phyloP scores from a whole-genome alignment of 768 basidiomycete genomes.

The Naganishia randhawae region DNA sequence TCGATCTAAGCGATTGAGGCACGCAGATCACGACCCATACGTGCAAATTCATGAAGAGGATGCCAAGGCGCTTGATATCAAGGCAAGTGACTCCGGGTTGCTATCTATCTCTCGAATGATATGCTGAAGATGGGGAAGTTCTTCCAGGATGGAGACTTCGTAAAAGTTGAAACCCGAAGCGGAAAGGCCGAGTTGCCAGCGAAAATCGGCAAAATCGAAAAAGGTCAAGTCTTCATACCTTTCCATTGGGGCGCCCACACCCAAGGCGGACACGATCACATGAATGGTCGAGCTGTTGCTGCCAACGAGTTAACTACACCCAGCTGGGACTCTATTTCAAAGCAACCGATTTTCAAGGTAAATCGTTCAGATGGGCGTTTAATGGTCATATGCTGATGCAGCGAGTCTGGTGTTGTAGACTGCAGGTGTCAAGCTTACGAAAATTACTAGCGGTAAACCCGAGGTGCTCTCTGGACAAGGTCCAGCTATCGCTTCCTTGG shows the following conservation, averaged over 20 bases:
- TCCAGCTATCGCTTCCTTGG: slow-evolving; percentile 20
- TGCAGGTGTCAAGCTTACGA: slow-evolving; percentile 31
- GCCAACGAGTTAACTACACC: slow-evolving; percentile 36
- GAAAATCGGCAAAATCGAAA: slow-evolving; percentile 33
- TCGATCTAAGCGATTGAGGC: slow-evolving; percentile 30
- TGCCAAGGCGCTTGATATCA: slow-evolving; percentile 30
- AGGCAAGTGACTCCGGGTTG: neutral
- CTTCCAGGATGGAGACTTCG: slow-evolving; percentile 30
- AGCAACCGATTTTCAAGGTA: slow-evolving; percentile 17
- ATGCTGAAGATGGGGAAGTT: neutral
- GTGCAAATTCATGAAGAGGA: slow-evolving; percentile 34
- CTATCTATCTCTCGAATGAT: neutral
- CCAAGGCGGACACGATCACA: slow-evolving; percentile 24
- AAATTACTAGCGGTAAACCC: slow-evolving; percentile 24
- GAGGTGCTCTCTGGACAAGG: slow-evolving; percentile 26
- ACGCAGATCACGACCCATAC: slow-evolving; percentile 33
- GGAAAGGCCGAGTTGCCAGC: slow-evolving; percentile 33
- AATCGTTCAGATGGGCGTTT: neutral
- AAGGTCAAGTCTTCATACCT: slow-evolving; percentile 36
- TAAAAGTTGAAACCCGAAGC: slow-evolving; percentile 29
- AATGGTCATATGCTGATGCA: neutral
- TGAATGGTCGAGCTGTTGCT: slow-evolving; percentile 29
- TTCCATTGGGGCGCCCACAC: slow-evolving; percentile 37
- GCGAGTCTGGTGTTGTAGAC: neutral
- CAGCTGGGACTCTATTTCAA: slow-evolving; percentile 31